Evolutionary conservation across 108 stramenopile genomes (phyloP).

Genomic region (Licmophora abbreviata): DNA sequence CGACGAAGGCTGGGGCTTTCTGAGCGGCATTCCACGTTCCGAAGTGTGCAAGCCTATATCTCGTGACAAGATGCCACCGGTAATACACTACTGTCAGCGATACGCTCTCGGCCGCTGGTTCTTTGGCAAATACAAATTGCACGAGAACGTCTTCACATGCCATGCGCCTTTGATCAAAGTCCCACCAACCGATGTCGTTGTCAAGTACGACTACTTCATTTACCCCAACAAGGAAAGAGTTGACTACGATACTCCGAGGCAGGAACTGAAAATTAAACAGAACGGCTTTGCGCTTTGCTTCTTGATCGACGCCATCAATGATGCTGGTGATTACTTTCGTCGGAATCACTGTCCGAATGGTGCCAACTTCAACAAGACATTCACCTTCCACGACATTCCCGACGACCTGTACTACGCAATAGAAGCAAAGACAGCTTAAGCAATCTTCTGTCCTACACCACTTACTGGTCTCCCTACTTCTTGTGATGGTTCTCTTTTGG

Average conservation of each 20-base stretch:
- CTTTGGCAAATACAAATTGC: constrained; percentile 62
- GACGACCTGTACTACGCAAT: too few relatives aligned
- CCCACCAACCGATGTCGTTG: constrained; percentile 37
- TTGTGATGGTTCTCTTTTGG: too few relatives aligned
- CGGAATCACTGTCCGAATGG: neutral
- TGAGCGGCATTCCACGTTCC: constrained; percentile 23
- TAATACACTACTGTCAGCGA: constrained; percentile 77
- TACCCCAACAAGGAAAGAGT: neutral
- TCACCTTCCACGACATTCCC: too few relatives aligned
- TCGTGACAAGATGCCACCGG: constrained; percentile 16
- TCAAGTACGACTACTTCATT: neutral
- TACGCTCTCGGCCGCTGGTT: constrained; percentile 58
- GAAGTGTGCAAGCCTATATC: neutral
- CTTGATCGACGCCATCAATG: neutral
- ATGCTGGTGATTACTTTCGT: neutral
- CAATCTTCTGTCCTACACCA: too few relatives aligned
- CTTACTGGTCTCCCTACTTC: too few relatives aligned
- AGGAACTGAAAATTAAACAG: too few relatives aligned
- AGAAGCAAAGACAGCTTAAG: too few relatives aligned
- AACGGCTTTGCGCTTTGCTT: neutral
- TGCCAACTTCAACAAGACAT: neutral
- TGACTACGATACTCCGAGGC: neutral
- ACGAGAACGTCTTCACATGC: constrained; percentile 57
- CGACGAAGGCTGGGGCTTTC: constrained; percentile 75
- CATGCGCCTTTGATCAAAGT: constrained; percentile 46